These are phyloP conservation scores for Hirsutella minnesotensis DNA, from an alignment of 2,329 filamentous ascomycete species.

Conservation along the genomic window DNA sequence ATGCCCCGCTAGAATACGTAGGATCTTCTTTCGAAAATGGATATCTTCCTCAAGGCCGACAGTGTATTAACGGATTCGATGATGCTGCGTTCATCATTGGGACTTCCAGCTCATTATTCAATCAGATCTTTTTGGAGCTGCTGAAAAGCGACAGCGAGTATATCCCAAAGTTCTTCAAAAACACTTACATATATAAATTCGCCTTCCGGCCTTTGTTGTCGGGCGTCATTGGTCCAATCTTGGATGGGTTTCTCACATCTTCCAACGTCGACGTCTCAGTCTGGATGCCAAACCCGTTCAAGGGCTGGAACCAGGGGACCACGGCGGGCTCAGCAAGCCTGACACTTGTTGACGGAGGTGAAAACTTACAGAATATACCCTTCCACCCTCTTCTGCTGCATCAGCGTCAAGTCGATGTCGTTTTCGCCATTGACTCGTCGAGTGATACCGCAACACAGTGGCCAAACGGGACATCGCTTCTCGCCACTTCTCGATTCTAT, in stretches of 20 bases:
- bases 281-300: conserved; percentile 49
- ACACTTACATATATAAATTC: no score
- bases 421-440: conserved; percentile 53
- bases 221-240: no score
- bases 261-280: conserved; percentile 63
- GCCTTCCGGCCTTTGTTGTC: no score
- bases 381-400: conserved; percentile 49
- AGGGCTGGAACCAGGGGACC: conserved; percentile 35
- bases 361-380: conserved; percentile 71
- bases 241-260: no score
- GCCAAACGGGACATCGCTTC: conserved; percentile 48
- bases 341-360: conserved; percentile 69
- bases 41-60: conserved; percentile 28
- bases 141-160: conserved; percentile 30
- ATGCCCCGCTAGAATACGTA: conserved; percentile 46
- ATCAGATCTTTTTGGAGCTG: conserved; percentile 59
- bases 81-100: conserved; percentile 72
- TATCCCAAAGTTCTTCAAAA: no score
- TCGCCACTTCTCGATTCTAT: conserved; percentile 44
- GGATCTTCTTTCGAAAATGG: conserved; percentile 46
- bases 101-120: conserved; percentile 72
- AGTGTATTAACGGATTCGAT: conserved; percentile 54
- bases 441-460: conserved; percentile 46
- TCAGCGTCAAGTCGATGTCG: conserved; percentile 43
- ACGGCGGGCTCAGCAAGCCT: conserved; percentile 37